Evolutionary conservation across 305 asterid genomes (phyloP).

Genomic region (Fraxinus greggii): DNA sequence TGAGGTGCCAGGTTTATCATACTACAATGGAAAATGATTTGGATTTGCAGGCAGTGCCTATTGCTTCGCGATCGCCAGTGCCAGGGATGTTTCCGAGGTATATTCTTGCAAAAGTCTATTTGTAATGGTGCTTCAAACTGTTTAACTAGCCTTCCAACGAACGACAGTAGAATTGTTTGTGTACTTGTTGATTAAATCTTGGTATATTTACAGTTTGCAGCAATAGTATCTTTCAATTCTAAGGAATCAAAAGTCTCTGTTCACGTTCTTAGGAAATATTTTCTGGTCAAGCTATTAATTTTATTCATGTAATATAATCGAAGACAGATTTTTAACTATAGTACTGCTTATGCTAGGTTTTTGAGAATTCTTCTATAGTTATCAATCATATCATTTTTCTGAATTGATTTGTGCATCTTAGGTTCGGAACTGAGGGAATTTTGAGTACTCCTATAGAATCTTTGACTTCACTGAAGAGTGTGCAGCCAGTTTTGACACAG

Average conservation of each 20-base stretch:
- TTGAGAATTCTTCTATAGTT: neutral
- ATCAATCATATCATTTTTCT: neutral
- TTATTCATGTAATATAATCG: neutral
- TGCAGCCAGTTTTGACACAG: conserved; percentile 34
- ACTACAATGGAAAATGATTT: conserved; percentile 86
- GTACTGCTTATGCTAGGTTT: neutral
- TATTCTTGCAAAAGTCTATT: neutral
- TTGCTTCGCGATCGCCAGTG: conserved; percentile 70
- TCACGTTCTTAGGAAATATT: neutral
- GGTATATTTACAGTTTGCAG: neutral
- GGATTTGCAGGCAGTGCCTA: conserved; percentile 93
- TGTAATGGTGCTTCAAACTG: neutral
- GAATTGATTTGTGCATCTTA: conserved; percentile 23
- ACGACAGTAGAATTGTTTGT: neutral
- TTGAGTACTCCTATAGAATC: conserved; percentile 44
- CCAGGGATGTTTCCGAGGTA: conserved; percentile 78
- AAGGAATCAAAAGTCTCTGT: neutral
- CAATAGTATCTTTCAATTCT: neutral
- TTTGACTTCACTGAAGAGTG: conserved; percentile 43
- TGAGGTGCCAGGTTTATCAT: conserved; percentile 92
- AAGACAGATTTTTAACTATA: neutral
- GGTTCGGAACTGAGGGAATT: conserved; percentile 59
- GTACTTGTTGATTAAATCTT: neutral
- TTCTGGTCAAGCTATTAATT: neutral
- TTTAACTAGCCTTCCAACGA: neutral